Percentiles rank a stretch among this genome's conserved stretches.
These are phyloP conservation scores for Deinandra increscens DNA, from an alignment of 129 eudicot species.

Conservation along the genomic window DNA sequence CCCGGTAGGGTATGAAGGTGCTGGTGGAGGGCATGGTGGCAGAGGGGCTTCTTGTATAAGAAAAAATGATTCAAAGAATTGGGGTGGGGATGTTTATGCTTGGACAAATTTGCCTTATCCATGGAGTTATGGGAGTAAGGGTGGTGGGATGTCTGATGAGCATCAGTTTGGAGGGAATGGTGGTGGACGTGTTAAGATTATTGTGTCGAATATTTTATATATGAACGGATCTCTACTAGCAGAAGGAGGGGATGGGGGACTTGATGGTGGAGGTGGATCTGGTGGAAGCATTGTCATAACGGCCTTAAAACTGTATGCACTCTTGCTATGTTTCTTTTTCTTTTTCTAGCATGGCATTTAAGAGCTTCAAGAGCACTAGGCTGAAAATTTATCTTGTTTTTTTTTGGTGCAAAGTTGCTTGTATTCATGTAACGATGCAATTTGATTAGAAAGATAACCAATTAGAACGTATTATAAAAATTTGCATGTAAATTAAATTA, in stretches of 20 bases:
- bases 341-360: slow-evolving; percentile 11
- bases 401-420: neutral
- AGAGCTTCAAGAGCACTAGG: slow-evolving; percentile 3
- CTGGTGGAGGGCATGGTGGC: slow-evolving; percentile 98
- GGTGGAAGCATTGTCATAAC: slow-evolving; percentile 83
- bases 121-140: slow-evolving; percentile 91
- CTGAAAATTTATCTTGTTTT: neutral
- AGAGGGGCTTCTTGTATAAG: slow-evolving; percentile 88
- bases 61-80: slow-evolving; percentile 42
- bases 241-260: slow-evolving; percentile 87
- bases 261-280: slow-evolving; percentile 85
- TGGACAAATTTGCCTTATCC: slow-evolving; percentile 83
- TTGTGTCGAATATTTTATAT: slow-evolving; percentile 46
- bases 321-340: slow-evolving; percentile 19
- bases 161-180: slow-evolving; percentile 75
- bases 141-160: slow-evolving; percentile 65
- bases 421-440: neutral
- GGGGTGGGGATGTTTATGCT: slow-evolving; percentile 97
- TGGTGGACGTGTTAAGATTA: slow-evolving; percentile 77
- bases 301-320: slow-evolving; percentile 71
- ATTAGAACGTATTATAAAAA: neutral
- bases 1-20: slow-evolving; percentile 84
- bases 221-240: slow-evolving; percentile 83
- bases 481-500: neutral
- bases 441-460: neutral